These are phyloP conservation scores for Arabis hirsuta DNA, from an alignment of 345 rosid species.

Conservation along the genomic window DNA sequence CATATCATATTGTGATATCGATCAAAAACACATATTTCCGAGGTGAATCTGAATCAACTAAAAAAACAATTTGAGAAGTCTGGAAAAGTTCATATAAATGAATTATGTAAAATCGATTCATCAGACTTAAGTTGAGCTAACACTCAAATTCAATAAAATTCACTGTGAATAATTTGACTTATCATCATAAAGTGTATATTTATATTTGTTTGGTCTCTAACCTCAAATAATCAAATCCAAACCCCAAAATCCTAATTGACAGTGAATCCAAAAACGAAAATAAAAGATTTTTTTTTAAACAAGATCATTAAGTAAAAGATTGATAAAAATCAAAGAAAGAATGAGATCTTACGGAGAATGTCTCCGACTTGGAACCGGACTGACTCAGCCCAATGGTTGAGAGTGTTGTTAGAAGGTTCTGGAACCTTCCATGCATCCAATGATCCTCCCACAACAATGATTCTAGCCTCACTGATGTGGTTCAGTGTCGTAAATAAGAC, in stretches of 20 bases:
- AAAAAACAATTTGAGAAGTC: background rate
- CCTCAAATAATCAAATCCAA: conserved; percentile 1
- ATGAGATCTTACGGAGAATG: conserved; percentile 45
- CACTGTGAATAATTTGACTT: background rate
- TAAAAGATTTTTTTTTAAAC: no score
- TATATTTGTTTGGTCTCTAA: background rate
- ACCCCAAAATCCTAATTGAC: background rate
- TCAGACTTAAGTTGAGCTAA: background rate
- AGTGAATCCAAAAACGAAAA: background rate
- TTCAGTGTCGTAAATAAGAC: conserved; percentile 36
- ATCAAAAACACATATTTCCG: no score
- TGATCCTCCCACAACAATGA: conserved; percentile 57
- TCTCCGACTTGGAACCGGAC: conserved; percentile 51
- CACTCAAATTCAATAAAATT: no score
- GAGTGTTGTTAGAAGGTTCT: conserved; percentile 36
- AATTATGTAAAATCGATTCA: background rate
- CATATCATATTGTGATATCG: background rate
- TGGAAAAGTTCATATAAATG: no score
- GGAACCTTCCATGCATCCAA: conserved; percentile 61
- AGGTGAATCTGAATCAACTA: background rate
- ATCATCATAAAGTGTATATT: background rate
- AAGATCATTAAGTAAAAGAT: background rate
- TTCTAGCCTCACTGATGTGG: conserved; percentile 46
- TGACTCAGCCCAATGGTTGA: conserved; percentile 49
- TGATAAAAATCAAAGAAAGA: background rate